Base-by-base conservation (phyloP, 257 asterid genomes). In the Salvia rosmarinus region DNA sequence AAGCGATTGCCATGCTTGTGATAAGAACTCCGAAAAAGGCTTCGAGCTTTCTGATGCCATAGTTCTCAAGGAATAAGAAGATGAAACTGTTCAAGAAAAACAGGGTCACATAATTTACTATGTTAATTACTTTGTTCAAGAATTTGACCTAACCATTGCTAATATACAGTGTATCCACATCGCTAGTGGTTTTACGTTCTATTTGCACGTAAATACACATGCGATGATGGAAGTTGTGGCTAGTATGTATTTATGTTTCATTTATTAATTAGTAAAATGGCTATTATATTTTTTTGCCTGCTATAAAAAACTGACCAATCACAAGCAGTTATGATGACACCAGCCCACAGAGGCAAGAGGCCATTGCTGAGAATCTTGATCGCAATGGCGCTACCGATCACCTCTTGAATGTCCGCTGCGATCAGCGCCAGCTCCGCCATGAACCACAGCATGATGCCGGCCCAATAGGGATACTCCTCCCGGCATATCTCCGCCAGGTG, bases 391-490 rank as follows among this genome's bases (percentile, higher is more conserved):
- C 96, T 89, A 43, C 96, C 96, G 35, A 89, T 89, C 7, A 89
- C 93, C 82, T 89, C 96, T 75, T 89, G 96, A 78, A 87, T 86
- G 64, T 89, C 90, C 12, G 96, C 96, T 3, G 83, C 96, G 25
- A 89, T 79, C 67, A 89, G 69, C 0, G 91, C 93, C 75, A 89
- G 49, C 79, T 89, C 96, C 28, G 93, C 87, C 96, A 87, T 89
- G 65, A 89, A 74, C 96, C 96, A 89, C 62, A 89, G 72, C 82
- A 87, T 79, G 11, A 87, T 13, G 59, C 74, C 79, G 0, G 93
- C 91, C 93, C 89, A 83, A 52, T 79, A 46, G 0, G 96, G 93
- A 19, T 87, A 89, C 84, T 89, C 96, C 56, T 85, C 89, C 40
- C 96, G 30, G 37, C 93, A 89, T 3, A 86, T 70, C 85, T 89